These are phyloP conservation scores for Aureobasidium lini DNA, from an alignment of 2,329 filamentous ascomycete species.

Conservation along the genomic window DNA sequence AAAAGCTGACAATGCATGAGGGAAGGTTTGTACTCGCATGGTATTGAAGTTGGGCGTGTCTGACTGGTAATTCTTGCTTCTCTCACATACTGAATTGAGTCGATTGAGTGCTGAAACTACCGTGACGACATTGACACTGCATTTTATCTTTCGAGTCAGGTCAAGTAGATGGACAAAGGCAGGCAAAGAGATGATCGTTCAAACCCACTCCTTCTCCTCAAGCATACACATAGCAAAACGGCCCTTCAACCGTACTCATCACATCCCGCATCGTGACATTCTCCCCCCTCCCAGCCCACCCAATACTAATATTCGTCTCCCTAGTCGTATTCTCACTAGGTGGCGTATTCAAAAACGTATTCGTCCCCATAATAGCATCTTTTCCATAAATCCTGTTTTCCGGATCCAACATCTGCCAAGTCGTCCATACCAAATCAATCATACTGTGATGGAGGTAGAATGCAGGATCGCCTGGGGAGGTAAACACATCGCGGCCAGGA, in stretches of 20 bases:
- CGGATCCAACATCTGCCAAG: slow-evolving; percentile 41
- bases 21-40: too few species aligned
- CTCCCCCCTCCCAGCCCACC: slow-evolving; percentile 25
- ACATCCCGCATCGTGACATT: slow-evolving; percentile 27
- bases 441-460: slow-evolving; percentile 42
- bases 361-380: slow-evolving; percentile 33
- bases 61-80: too few species aligned
- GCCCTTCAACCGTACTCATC: slow-evolving; percentile 35
- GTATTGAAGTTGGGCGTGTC: too few species aligned
- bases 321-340: slow-evolving; percentile 35
- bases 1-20: too few species aligned
- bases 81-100: too few species aligned
- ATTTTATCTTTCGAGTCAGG: too few species aligned
- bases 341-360: slow-evolving; percentile 37
- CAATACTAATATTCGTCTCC: slow-evolving; percentile 33
- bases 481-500: slow-evolving; percentile 34
- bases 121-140: too few species aligned
- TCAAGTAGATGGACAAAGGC: too few species aligned
- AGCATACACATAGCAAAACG: slow-evolving; percentile 39
- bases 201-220: not conserved
- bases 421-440: slow-evolving; percentile 42
- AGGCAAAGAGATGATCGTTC: too few species aligned
- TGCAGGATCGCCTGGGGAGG: slow-evolving; percentile 36
- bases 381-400: slow-evolving; percentile 29
- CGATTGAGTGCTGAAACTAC: too few species aligned